phyloP scores from a whole-genome alignment of 345 rosid species.

The Erucastrum elatum region DNA sequence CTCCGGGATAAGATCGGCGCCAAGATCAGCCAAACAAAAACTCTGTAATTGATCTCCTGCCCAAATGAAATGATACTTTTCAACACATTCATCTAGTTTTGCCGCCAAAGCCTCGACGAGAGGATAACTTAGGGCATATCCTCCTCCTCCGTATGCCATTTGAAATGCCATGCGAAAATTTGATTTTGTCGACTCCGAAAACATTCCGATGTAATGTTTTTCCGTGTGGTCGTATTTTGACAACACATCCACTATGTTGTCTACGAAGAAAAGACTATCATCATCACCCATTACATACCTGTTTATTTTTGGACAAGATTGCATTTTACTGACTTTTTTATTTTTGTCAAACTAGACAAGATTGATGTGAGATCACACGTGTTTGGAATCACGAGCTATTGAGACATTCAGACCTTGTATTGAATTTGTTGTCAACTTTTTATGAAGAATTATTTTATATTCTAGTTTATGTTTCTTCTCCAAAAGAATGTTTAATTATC shows the following conservation, averaged over 20 bases:
- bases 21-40: conserved; percentile 55
- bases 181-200: conserved; percentile 44
- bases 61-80: conserved; percentile 45
- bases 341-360: not conserved
- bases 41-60: conserved; percentile 42
- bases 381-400: not conserved
- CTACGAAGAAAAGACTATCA: conserved; percentile 52
- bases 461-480: too few species aligned
- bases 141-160: conserved; percentile 72
- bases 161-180: conserved; percentile 49
- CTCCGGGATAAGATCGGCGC: conserved; percentile 40
- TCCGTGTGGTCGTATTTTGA: conserved; percentile 31
- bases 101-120: conserved; percentile 45
- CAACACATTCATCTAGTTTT: conserved; percentile 52
- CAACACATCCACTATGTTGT: conserved; percentile 50
- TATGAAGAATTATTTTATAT: too few species aligned
- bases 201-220: conserved; percentile 53
- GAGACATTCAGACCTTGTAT: too few species aligned
- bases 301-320: not conserved
- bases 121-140: conserved; percentile 65
- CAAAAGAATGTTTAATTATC: too few species aligned
- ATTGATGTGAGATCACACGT: not conserved
- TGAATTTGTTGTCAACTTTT: too few species aligned
- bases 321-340: not conserved
- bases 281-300: conserved; percentile 57